These are phyloP conservation scores for Gnomoniopsis sp. DNA, from an alignment of 2,329 filamentous ascomycete genomes.

Conservation along the genomic window DNA sequence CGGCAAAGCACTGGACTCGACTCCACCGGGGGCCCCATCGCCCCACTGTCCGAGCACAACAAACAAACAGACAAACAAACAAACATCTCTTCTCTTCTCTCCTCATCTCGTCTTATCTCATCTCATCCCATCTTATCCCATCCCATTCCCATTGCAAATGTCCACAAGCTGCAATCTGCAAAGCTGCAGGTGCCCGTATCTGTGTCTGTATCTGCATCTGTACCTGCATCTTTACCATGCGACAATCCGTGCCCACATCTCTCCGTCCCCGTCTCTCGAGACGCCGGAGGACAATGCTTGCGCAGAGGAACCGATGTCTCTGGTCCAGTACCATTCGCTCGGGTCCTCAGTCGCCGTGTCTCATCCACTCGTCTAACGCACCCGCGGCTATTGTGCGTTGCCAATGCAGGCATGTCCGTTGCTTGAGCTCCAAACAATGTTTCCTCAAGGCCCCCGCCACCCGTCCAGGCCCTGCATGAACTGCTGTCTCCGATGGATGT, in stretches of 20 bases:
- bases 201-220: not conserved
- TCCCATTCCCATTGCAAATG: not conserved
- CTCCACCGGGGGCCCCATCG: not conserved
- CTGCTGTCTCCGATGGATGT: not conserved
- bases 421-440: constrained; percentile 12
- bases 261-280: constrained; percentile 5
- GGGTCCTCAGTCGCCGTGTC: not conserved
- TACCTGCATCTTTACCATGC: not conserved
- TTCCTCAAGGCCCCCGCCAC: constrained; percentile 12
- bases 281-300: constrained; percentile 6
- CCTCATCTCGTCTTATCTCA: not conserved
- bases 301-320: not conserved
- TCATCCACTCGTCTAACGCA: not conserved
- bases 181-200: not conserved
- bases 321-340: not conserved
- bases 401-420: not conserved
- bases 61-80: no score
- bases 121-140: not conserved
- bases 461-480: not conserved
- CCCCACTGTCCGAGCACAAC: no score
- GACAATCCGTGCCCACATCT: not conserved
- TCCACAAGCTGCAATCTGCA: not conserved
- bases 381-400: not conserved
- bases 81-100: not conserved
- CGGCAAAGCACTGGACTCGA: no score